Evolutionary conservation across 164 flowering plant genomes (phyloP).

Genomic region (Chimonanthus salicifolius): DNA sequence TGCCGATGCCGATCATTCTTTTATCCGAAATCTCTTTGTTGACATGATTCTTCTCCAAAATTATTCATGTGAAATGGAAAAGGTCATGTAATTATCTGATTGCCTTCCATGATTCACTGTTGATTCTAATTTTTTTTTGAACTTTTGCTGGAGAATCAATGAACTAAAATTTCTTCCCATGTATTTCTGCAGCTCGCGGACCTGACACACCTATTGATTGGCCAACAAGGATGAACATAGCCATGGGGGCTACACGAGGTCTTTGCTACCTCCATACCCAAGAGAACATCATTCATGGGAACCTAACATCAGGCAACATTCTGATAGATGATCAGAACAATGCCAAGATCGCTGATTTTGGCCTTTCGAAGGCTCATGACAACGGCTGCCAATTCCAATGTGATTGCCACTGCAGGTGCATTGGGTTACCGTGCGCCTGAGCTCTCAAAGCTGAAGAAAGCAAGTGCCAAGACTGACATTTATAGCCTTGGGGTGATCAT

Average conservation of each 20-base stretch:
- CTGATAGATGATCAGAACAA: slow-evolving; percentile 65
- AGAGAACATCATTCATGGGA: slow-evolving; percentile 75
- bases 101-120: background rate
- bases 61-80: too few relatives aligned
- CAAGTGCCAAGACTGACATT: slow-evolving; percentile 73
- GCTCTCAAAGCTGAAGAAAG: slow-evolving; percentile 71
- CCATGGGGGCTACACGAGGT: slow-evolving; percentile 63
- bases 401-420: slow-evolving; percentile 76
- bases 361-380: slow-evolving; percentile 84
- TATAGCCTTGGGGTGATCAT: slow-evolving; percentile 93
- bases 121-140: background rate
- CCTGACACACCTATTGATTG: slow-evolving; percentile 69
- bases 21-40: too few relatives aligned
- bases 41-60: too few relatives aligned
- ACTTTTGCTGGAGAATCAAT: background rate
- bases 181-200: slow-evolving; percentile 53
- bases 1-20: too few relatives aligned
- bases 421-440: slow-evolving; percentile 93
- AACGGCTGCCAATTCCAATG: slow-evolving; percentile 55
- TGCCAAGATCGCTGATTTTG: slow-evolving; percentile 77
- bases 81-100: background rate
- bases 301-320: slow-evolving; percentile 77
- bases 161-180: background rate
- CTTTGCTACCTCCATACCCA: slow-evolving; percentile 62
- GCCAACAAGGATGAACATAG: slow-evolving; percentile 86